A percentile compares a stretch with the other conserved stretches of the same genome.
Conservation (phyloP, 352 stramenopile genomes). For the Ophiocytium majus region DNA sequence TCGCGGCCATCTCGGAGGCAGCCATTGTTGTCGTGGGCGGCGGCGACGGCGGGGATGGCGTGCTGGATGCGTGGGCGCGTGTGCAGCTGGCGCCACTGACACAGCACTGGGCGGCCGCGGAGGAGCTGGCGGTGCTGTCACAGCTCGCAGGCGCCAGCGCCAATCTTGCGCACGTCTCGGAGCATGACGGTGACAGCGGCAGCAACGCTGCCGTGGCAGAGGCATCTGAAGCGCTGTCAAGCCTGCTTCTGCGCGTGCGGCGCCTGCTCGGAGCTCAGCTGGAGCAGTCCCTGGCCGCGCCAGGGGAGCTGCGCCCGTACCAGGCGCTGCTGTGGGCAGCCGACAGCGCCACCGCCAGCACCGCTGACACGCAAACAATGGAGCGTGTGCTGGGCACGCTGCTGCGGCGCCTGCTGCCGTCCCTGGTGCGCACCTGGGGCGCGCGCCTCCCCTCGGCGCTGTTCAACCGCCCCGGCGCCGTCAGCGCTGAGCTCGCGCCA, state of each 20-base stretch:
- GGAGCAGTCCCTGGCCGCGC: conserved; percentile 22
- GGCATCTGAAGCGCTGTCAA: not conserved
- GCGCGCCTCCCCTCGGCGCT: conserved; percentile 22
- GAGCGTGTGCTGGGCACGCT: not conserved
- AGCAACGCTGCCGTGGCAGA: not conserved
- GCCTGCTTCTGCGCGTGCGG: conserved; percentile 29
- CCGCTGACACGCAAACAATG: not conserved
- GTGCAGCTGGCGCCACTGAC: conserved; percentile 41
- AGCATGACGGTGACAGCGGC: not conserved
- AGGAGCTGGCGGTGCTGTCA: conserved; percentile 43
- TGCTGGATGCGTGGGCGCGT: conserved; percentile 39
- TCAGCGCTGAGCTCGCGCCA: not conserved
- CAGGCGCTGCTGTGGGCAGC: conserved; percentile 71
- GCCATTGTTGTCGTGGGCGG: conserved; percentile 24
- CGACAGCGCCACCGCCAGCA: conserved; percentile 53
- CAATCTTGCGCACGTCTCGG: not conserved
- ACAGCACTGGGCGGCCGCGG: conserved; percentile 52
- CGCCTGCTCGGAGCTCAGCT: conserved; percentile 24
- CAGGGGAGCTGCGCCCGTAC: conserved; percentile 60
- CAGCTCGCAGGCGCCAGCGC: not conserved
- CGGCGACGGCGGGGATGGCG: not conserved
- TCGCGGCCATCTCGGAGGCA: conserved; percentile 20
- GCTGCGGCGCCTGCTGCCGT: conserved; percentile 31
- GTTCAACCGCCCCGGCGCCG: not conserved
- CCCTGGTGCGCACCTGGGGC: conserved; percentile 18